These are phyloP conservation scores for Phallus indusiatus DNA, from an alignment of 768 basidiomycete species.

Conservation along the genomic window DNA sequence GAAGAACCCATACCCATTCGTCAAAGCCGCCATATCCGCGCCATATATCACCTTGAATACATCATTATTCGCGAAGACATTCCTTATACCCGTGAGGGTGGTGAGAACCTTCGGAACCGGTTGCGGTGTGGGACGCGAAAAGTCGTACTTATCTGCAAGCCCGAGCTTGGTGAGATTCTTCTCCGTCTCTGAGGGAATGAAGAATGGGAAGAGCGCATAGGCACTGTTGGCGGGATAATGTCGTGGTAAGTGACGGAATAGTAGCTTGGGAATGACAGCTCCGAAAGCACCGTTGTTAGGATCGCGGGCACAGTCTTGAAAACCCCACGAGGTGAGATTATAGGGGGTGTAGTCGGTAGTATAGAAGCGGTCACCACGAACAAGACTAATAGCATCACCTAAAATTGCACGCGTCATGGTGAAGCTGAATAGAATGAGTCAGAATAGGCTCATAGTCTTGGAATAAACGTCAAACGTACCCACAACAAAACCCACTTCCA, in stretches of 20 bases:
- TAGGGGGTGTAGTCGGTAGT: slow-evolving; percentile 67
- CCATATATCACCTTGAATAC: slow-evolving; percentile 13
- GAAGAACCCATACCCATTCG: slow-evolving; percentile 11
- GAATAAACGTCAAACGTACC: no score
- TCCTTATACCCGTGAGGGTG: neutral
- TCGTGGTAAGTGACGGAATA: slow-evolving; percentile 61
- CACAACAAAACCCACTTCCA: slow-evolving; percentile 67
- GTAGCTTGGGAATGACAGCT: slow-evolving; percentile 35
- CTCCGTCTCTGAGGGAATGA: slow-evolving; percentile 46
- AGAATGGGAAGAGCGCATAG: slow-evolving; percentile 77
- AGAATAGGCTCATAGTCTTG: no score
- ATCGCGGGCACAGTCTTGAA: slow-evolving; percentile 58
- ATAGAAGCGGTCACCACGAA: slow-evolving; percentile 70
- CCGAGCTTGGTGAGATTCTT: slow-evolving; percentile 26
- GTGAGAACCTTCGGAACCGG: slow-evolving; percentile 2
- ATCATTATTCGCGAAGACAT: slow-evolving; percentile 2
- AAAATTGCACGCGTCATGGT: slow-evolving; percentile 79
- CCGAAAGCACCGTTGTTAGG: slow-evolving; percentile 60
- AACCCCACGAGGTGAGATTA: slow-evolving; percentile 76
- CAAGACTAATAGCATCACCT: slow-evolving; percentile 64
- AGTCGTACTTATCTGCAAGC: slow-evolving; percentile 38
- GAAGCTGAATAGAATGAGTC: slow-evolving; percentile 36
- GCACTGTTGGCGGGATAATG: slow-evolving; percentile 55
- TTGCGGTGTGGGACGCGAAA: slow-evolving; percentile 37
- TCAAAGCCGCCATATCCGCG: slow-evolving; percentile 7